phyloP scores from a whole-genome alignment of 2,329 filamentous ascomycete genomes.

The Leptographium procerum region DNA sequence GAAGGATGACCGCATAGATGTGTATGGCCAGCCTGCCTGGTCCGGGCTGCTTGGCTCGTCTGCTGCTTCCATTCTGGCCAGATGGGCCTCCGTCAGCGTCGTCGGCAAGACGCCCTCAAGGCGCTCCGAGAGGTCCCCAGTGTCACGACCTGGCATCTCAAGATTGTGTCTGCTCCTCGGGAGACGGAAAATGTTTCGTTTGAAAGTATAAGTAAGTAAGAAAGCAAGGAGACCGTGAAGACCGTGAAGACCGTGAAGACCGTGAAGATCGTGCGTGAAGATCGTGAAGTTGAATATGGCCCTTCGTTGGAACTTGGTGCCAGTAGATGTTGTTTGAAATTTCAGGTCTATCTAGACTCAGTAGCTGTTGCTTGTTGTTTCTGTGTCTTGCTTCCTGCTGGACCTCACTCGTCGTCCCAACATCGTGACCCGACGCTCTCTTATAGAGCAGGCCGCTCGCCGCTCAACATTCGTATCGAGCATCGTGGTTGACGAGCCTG shows the following conservation, averaged over 20 bases:
- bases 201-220: no score
- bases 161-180: not conserved
- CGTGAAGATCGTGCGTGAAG: no score
- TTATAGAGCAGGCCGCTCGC: not conserved
- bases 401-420: not conserved
- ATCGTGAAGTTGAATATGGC: no score
- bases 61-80: not conserved
- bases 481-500: not conserved
- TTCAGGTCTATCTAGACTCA: no score
- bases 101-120: not conserved
- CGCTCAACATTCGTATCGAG: not conserved
- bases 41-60: not conserved
- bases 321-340: not conserved
- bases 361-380: not conserved
- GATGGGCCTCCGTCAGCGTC: conserved; percentile 4
- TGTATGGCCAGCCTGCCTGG: not conserved
- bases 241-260: no score
- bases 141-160: not conserved
- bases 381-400: not conserved
- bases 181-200: not conserved
- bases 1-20: not conserved
- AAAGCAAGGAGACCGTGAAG: no score
- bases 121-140: no score
- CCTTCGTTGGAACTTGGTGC: not conserved
- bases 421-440: not conserved